Percentiles rank a stretch among this genome's conserved stretches.
These are phyloP conservation scores for Claviceps arundinis DNA, from an alignment of 2,329 filamentous ascomycete species.

Conservation along the genomic window DNA sequence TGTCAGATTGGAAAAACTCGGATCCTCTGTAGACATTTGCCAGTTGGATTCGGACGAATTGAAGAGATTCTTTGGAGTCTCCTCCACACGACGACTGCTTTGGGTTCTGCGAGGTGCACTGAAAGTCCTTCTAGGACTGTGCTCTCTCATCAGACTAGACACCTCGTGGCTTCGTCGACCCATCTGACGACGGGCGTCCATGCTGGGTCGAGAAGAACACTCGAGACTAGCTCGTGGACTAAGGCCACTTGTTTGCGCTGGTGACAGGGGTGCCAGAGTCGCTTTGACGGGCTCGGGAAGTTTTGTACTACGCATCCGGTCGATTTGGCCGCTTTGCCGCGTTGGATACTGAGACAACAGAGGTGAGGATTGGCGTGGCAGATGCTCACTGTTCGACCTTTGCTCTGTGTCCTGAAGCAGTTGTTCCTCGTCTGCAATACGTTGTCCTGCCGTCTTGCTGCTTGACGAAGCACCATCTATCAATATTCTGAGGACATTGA, in stretches of 20 bases:
- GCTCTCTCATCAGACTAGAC: slow-evolving; percentile 27
- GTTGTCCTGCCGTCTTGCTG: slow-evolving; percentile 17
- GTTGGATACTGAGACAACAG: slow-evolving; percentile 8
- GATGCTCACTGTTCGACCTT: background rate
- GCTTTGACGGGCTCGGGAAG: slow-evolving; percentile 47
- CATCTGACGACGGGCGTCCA: slow-evolving; percentile 37
- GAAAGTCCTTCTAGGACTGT: slow-evolving; percentile 44
- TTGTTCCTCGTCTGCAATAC: slow-evolving; percentile 8
- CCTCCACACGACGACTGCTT: slow-evolving; percentile 31
- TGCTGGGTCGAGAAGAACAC: slow-evolving; percentile 32
- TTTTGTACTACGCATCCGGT: slow-evolving; percentile 24
- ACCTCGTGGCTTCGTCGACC: slow-evolving; percentile 40
- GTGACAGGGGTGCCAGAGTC: slow-evolving; percentile 42
- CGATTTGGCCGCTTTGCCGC: slow-evolving; percentile 12
- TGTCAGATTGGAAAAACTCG: slow-evolving; percentile 56
- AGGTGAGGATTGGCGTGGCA: background rate
- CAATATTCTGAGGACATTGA: slow-evolving; percentile 61
- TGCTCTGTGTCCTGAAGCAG: slow-evolving; percentile 1
- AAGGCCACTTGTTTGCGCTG: slow-evolving; percentile 23
- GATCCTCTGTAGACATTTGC: slow-evolving; percentile 58
- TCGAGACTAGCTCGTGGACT: slow-evolving; percentile 46
- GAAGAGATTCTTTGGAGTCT: slow-evolving; percentile 34
- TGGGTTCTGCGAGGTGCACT: slow-evolving; percentile 44
- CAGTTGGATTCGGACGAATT: slow-evolving; percentile 64
- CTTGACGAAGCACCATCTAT: slow-evolving; percentile 48